Conservation (phyloP, 352 stramenopile species). For the Peronospora belbahrii region DNA sequence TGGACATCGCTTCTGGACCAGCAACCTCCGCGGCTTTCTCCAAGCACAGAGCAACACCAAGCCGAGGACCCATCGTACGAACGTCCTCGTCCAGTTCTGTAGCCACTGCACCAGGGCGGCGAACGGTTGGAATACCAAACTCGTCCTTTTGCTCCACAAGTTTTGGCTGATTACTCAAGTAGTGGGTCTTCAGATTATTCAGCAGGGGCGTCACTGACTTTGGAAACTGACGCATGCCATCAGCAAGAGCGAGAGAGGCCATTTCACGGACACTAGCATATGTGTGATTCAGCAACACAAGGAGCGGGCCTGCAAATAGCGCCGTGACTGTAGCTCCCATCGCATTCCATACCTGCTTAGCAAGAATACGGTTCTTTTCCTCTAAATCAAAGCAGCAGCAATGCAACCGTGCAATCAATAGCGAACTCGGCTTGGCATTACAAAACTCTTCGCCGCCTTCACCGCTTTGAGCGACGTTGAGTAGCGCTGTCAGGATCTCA, state of each 20-base stretch:
- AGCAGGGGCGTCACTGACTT: conserved; percentile 60
- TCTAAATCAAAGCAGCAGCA: conserved; percentile 58
- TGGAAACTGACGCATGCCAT: conserved; percentile 75
- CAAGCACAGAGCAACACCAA: conserved; percentile 69
- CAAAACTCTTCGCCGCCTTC: conserved; percentile 39
- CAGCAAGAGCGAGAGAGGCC: conserved; percentile 65
- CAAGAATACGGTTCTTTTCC: conserved; percentile 48
- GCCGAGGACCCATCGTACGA: conserved; percentile 48
- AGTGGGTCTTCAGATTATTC: conserved; percentile 63
- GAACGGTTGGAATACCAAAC: conserved; percentile 68
- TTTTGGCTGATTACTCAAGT: conserved; percentile 49
- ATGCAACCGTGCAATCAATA: conserved; percentile 58
- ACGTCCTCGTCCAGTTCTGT: conserved; percentile 48
- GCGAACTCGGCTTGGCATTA: conserved; percentile 30
- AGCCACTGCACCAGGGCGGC: conserved; percentile 35
- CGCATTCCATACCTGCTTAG: conserved; percentile 57
- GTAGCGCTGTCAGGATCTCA: conserved; percentile 51
- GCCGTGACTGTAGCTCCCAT: conserved; percentile 41
- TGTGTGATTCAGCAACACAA: conserved; percentile 69
- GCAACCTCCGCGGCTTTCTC: conserved; percentile 50
- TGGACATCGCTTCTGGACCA: conserved; percentile 34
- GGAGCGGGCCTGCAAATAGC: conserved; percentile 52
- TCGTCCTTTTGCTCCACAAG: conserved; percentile 49
- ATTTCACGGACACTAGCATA: conserved; percentile 71
- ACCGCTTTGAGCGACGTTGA: conserved; percentile 50